phyloP scores from a whole-genome alignment of 2,329 filamentous ascomycete species.

The Paracoccidioides brasiliensis region DNA sequence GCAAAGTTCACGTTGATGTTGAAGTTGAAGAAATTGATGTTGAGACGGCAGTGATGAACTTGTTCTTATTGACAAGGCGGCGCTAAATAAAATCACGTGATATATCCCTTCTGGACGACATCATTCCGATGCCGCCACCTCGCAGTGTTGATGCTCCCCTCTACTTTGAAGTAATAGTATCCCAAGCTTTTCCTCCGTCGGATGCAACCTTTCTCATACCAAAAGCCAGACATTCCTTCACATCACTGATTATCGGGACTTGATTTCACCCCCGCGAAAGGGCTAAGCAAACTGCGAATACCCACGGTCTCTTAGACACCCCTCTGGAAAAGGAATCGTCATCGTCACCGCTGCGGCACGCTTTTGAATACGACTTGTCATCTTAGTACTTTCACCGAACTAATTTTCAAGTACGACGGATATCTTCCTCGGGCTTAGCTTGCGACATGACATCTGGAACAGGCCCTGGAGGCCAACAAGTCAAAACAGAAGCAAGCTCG shows the following conservation, averaged over 20 bases:
- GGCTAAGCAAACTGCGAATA: no score
- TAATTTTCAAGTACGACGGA: background rate
- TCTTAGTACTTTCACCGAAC: background rate
- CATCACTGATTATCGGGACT: no score
- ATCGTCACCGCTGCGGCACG: background rate
- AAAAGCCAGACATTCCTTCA: no score
- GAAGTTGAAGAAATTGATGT: background rate
- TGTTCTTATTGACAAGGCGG: background rate
- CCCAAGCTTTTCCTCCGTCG: no score
- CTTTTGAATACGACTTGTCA: background rate
- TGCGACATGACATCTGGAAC: background rate
- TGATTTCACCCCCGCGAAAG: no score
- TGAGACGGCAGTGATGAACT: background rate
- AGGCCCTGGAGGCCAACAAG: background rate
- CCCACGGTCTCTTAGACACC: no score
- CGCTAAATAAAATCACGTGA: background rate
- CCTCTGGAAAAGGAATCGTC: no score
- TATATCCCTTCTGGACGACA: background rate
- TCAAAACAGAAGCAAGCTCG: conserved; percentile 31
- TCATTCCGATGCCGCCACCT: background rate
- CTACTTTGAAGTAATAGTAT: no score
- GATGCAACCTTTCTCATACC: no score
- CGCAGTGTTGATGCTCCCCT: no score
- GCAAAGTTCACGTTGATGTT: background rate
- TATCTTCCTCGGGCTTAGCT: background rate